These are phyloP conservation scores for Spergularia marina DNA, from an alignment of 148 eudicot genomes.

Conservation along the genomic window DNA sequence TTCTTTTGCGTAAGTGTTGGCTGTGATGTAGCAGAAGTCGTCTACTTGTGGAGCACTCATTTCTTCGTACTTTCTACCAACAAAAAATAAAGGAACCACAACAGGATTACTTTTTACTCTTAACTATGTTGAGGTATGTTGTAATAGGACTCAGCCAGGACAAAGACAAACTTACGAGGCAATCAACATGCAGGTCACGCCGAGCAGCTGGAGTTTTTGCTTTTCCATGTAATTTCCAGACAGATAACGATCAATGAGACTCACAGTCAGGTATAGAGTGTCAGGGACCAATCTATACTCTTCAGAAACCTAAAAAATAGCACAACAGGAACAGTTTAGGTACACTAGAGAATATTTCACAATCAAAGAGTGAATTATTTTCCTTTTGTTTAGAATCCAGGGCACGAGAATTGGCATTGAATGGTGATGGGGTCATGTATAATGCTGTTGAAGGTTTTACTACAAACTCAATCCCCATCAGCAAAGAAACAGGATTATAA, in stretches of 20 bases:
- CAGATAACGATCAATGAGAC: conserved; percentile 77
- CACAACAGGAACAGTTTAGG: background rate
- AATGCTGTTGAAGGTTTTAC: background rate
- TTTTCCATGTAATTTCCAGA: conserved; percentile 69
- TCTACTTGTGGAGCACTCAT: conserved; percentile 76
- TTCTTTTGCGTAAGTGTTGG: conserved; percentile 71
- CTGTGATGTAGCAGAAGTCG: conserved; percentile 88
- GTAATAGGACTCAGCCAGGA: background rate
- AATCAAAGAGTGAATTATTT: background rate
- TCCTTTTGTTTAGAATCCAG: background rate
- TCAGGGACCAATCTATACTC: conserved; percentile 87
- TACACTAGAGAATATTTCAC: background rate
- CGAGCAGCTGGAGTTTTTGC: conserved; percentile 84
- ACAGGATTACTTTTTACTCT: conserved; percentile 12
- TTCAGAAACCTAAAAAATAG: conserved; percentile 61
- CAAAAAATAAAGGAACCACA: conserved; percentile 13
- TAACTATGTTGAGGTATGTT: background rate
- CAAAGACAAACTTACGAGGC: conserved; percentile 71
- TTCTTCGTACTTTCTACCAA: conserved; percentile 80
- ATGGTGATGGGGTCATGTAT: background rate
- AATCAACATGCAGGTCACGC: conserved; percentile 91
- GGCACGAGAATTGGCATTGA: background rate
- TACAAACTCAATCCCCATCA: too few relatives aligned
- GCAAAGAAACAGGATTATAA: too few relatives aligned
- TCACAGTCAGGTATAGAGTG: conserved; percentile 81